Evolutionary conservation across 805 yeast species (phyloP).

Genomic region (Candida coquimbonensis): DNA sequence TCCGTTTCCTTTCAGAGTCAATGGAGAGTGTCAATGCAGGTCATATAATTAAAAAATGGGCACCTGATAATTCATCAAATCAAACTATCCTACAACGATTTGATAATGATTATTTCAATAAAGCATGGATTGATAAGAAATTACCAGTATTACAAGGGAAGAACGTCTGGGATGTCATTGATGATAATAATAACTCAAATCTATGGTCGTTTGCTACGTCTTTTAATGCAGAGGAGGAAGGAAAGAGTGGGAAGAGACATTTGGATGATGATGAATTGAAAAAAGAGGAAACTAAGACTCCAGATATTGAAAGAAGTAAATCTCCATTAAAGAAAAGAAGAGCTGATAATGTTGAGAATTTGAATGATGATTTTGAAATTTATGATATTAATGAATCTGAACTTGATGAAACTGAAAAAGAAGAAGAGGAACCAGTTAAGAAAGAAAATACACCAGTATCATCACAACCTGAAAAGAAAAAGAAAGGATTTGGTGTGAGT

Average conservation of each 20-base stretch:
- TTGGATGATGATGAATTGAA: background rate
- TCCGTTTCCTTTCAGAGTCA: conserved; percentile 24
- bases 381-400: conserved; percentile 9
- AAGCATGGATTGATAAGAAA: conserved; percentile 13
- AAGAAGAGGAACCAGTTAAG: background rate
- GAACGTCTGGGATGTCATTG: conserved; percentile 19
- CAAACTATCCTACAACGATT: conserved; percentile 16
- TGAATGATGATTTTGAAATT: conserved; percentile 13
- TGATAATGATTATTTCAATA: conserved; percentile 10
- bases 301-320: background rate
- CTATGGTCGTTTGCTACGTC: conserved; percentile 13
- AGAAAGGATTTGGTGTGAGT: conserved; percentile 18
- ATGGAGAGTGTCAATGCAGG: conserved; percentile 20
- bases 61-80: conserved; percentile 26
- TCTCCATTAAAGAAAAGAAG: conserved; percentile 9
- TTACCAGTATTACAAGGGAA: conserved; percentile 8
- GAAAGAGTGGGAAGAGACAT: too few species aligned
- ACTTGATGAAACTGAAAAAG: background rate
- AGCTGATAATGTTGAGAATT: conserved; percentile 7
- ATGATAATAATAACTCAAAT: conserved; percentile 4
- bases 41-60: conserved; percentile 25
- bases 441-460: background rate
- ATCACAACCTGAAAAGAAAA: conserved; percentile 4
- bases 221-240: conserved; percentile 5
- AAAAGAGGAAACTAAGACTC: background rate